Percentiles rank a stretch among this genome's conserved stretches.
phyloP scores from a whole-genome alignment of 306 rosid genomes.

The Pueraria montana region DNA sequence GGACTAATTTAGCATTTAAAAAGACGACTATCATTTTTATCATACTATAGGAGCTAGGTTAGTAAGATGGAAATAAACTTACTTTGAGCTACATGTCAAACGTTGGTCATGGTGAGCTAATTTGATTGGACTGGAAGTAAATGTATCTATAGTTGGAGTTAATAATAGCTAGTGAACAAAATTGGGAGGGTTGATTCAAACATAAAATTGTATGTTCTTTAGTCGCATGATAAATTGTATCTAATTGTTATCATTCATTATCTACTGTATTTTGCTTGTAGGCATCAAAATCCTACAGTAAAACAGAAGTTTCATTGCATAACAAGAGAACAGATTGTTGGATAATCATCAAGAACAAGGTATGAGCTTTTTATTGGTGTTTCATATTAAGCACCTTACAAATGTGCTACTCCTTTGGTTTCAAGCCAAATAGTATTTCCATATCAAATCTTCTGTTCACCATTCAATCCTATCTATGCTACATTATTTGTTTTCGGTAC shows the following conservation, averaged over 20 bases:
- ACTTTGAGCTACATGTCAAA: constrained; percentile 16
- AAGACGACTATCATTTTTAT: not conserved
- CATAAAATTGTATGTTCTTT: not conserved
- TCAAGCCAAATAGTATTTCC: constrained; percentile 31
- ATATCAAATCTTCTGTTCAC: constrained; percentile 10
- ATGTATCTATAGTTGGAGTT: not conserved
- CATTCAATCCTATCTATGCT: constrained; percentile 35
- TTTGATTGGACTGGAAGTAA: constrained; percentile 31
- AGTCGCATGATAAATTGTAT: not conserved
- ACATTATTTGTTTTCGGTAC: constrained; percentile 18
- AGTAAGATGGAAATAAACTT: constrained; percentile 22
- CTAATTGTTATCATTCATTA: not conserved
- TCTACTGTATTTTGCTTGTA: constrained; percentile 50
- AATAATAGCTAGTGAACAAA: not conserved
- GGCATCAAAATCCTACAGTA: constrained; percentile 69
- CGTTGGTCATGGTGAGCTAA: not conserved
- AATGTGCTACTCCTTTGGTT: constrained; percentile 23
- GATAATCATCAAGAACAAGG: constrained; percentile 93
- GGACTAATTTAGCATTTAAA: constrained; percentile 22
- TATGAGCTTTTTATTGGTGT: constrained; percentile 43
- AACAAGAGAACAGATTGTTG: constrained; percentile 90
- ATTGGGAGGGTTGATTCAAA: not conserved
- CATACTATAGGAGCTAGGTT: constrained; percentile 13
- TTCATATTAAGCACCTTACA: constrained; percentile 6
- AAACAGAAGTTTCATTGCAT: constrained; percentile 76